A percentile compares a stretch with the other conserved stretches of the same genome.
These are phyloP conservation scores for Rhodamnia argentea DNA, from an alignment of 345 rosid genomes.

Conservation along the genomic window DNA sequence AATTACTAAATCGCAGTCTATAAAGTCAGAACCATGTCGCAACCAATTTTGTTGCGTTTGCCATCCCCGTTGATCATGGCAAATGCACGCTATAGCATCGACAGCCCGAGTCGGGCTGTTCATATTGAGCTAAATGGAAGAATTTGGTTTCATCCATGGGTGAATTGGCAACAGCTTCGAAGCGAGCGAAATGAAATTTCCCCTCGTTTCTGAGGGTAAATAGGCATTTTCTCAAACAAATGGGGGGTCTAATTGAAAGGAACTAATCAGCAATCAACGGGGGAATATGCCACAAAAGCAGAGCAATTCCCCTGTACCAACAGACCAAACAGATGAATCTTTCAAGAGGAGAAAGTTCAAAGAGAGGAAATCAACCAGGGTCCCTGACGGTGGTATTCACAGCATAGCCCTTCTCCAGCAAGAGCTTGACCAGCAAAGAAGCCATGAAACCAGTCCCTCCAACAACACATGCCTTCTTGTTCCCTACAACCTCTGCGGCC, in stretches of 20 bases:
- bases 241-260: not conserved
- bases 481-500: conserved; percentile 8
- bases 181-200: not conserved
- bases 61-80: not conserved
- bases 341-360: not conserved
- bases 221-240: not conserved
- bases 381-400: conserved; percentile 83
- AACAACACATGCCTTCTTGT: conserved; percentile 60
- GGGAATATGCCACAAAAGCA: not conserved
- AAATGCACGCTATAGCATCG: not conserved
- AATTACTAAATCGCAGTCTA: not conserved
- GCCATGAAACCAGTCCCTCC: conserved; percentile 83
- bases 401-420: conserved; percentile 66
- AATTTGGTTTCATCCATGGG: not conserved
- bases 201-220: not conserved
- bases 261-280: not conserved
- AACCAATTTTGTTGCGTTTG: not conserved
- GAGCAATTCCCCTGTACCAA: not conserved
- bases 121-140: not conserved
- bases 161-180: not conserved
- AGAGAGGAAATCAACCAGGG: conserved; percentile 25
- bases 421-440: conserved; percentile 52
- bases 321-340: not conserved
- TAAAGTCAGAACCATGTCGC: not conserved
- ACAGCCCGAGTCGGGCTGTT: not conserved